Percentiles rank a stretch among this genome's conserved stretches.
phyloP scores from a whole-genome alignment of 2,329 filamentous ascomycete genomes.

The Aspergillus sp. region DNA sequence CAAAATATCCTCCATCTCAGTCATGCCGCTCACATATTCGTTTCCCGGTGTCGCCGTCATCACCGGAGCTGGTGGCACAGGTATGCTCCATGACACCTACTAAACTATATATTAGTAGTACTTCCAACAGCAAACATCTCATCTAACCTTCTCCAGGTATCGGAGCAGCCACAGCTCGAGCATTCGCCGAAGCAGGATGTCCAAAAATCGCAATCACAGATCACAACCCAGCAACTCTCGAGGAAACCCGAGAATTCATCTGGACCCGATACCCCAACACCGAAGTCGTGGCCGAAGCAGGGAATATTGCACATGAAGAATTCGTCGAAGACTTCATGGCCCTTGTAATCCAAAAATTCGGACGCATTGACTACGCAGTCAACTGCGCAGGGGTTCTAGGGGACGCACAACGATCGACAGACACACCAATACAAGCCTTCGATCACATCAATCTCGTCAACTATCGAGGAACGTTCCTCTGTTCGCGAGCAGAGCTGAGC shows the following conservation, averaged over 20 bases:
- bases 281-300: constrained; percentile 36
- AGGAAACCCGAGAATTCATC: constrained; percentile 29
- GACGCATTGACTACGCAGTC: constrained; percentile 56
- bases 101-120: background rate
- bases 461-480: constrained; percentile 53
- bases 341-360: constrained; percentile 36
- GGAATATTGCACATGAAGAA: constrained; percentile 50
- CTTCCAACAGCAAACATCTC: background rate
- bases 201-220: constrained; percentile 56
- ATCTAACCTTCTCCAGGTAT: constrained; percentile 45
- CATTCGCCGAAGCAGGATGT: constrained; percentile 53
- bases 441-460: constrained; percentile 57
- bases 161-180: constrained; percentile 53
- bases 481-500: constrained; percentile 44
- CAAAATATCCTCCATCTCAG: background rate
- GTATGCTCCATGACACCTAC: constrained; percentile 25
- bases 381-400: constrained; percentile 55
- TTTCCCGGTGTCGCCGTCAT: constrained; percentile 50
- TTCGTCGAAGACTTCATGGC: constrained; percentile 42
- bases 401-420: constrained; percentile 30
- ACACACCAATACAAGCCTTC: constrained; percentile 51
- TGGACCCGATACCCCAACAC: constrained; percentile 33
- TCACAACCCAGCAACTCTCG: constrained; percentile 44
- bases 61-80: constrained; percentile 51
- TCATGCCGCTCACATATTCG: constrained; percentile 11